phyloP scores from a whole-genome alignment of 805 yeast genomes.

The Pichia insulana region DNA sequence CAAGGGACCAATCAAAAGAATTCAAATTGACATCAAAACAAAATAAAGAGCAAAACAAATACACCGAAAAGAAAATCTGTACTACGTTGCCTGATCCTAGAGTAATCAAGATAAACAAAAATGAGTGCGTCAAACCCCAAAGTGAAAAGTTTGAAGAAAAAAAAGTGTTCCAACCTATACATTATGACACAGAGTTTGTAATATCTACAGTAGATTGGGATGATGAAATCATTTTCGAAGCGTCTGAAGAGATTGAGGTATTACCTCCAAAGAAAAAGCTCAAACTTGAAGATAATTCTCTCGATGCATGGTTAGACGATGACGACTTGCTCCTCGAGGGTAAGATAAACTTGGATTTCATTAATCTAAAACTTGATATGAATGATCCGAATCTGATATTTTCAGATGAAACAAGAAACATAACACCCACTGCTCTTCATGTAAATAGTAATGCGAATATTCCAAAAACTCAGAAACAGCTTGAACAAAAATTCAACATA shows the following conservation, averaged over 20 bases:
- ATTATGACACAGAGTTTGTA: slow-evolving; percentile 45
- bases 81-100: slow-evolving; percentile 15
- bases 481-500: slow-evolving; percentile 62
- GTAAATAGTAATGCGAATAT: slow-evolving; percentile 27
- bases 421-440: slow-evolving; percentile 11
- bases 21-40: slow-evolving; percentile 32
- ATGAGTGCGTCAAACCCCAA: slow-evolving; percentile 21
- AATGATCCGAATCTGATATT: slow-evolving; percentile 80
- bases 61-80: slow-evolving; percentile 4
- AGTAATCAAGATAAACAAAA: slow-evolving; percentile 21
- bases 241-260: slow-evolving; percentile 23
- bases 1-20: slow-evolving; percentile 46
- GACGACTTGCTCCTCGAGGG: slow-evolving; percentile 74
- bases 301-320: slow-evolving; percentile 38
- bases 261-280: slow-evolving; percentile 20
- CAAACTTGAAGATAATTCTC: slow-evolving; percentile 27
- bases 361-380: slow-evolving; percentile 56
- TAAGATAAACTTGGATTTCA: slow-evolving; percentile 27
- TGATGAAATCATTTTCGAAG: slow-evolving; percentile 52
- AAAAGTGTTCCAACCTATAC: slow-evolving; percentile 14
- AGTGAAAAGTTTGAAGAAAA: slow-evolving; percentile 12
- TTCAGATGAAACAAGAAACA: slow-evolving; percentile 32
- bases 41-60: slow-evolving; percentile 11
- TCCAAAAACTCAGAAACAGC: slow-evolving; percentile 45
- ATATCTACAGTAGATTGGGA: slow-evolving; percentile 76